phyloP scores from a whole-genome alignment of 164 flowering plant species.

The Dillenia suffruticosa region DNA sequence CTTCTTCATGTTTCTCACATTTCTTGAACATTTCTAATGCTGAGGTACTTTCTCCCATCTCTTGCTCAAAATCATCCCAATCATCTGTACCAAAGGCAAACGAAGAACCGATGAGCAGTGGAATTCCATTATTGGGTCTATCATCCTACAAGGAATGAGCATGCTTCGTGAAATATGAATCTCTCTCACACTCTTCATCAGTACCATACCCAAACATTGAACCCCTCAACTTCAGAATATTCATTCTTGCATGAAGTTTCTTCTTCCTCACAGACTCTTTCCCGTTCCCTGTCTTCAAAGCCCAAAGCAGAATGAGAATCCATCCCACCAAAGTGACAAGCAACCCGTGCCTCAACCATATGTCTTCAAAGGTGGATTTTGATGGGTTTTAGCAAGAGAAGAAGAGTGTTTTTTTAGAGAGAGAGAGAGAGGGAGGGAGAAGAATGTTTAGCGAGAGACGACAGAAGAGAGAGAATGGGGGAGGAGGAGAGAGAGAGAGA shows the following conservation, averaged over 20 bases:
- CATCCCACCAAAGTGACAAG: slow-evolving; percentile 2
- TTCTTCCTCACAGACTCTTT: slow-evolving; percentile 21
- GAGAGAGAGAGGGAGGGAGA: too few relatives aligned
- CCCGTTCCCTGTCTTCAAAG: slow-evolving; percentile 17
- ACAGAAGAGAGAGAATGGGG: too few relatives aligned
- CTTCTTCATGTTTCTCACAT: slow-evolving; percentile 13
- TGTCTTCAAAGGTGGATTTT: too few relatives aligned
- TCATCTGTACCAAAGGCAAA: slow-evolving; percentile 79
- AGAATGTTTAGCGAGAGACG: too few relatives aligned
- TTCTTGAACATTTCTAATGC: slow-evolving; percentile 12
- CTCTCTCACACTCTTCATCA: slow-evolving; percentile 40
- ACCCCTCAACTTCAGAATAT: slow-evolving; percentile 64
- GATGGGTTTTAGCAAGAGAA: too few relatives aligned
- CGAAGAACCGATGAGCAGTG: slow-evolving; percentile 58
- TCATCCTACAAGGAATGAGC: slow-evolving; percentile 11
- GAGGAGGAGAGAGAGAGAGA: too few relatives aligned
- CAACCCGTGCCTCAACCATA: neutral
- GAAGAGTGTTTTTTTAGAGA: too few relatives aligned
- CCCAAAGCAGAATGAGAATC: slow-evolving; percentile 8
- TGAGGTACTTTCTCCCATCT: slow-evolving; percentile 21
- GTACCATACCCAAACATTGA: slow-evolving; percentile 53
- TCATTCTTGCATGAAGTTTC: slow-evolving; percentile 36
- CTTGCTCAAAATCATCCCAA: slow-evolving; percentile 74
- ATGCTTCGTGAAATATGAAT: slow-evolving; percentile 14
- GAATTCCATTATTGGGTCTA: slow-evolving; percentile 27